Evolutionary conservation across 78 protist species (phyloP).

Genomic region (Diacronema lutheri): DNA sequence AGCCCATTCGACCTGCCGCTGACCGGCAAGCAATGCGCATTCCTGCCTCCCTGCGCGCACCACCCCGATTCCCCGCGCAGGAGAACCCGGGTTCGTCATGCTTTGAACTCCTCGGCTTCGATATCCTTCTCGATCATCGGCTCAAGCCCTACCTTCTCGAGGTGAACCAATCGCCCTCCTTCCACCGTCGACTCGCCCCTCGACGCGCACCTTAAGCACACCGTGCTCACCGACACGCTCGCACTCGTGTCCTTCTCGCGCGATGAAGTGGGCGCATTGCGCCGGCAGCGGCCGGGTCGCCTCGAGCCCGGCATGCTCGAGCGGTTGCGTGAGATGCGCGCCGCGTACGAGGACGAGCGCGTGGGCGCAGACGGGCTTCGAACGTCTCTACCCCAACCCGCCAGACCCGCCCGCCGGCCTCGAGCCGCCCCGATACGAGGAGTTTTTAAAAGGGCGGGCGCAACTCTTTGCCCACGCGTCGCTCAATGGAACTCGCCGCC

Average conservation of each 20-base stretch:
- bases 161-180: constrained; percentile 72
- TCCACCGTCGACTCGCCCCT: constrained; percentile 46
- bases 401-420: background rate
- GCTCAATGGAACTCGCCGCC: too few relatives aligned
- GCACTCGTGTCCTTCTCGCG: background rate
- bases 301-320: background rate
- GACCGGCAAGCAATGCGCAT: too few relatives aligned
- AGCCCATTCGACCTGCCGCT: too few relatives aligned
- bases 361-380: background rate
- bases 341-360: background rate
- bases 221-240: constrained; percentile 5
- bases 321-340: background rate
- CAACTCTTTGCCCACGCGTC: too few relatives aligned
- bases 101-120: constrained; percentile 73
- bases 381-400: background rate
- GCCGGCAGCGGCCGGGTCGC: background rate
- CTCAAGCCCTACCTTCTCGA: constrained; percentile 69
- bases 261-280: background rate
- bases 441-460: too few relatives aligned
- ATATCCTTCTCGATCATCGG: constrained; percentile 62
- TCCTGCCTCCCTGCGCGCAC: too few relatives aligned
- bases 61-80: background rate
- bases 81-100: background rate
- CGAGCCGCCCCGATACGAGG: background rate
- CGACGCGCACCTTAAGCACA: constrained; percentile 13